Percentiles rank a stretch among this genome's conserved stretches.
phyloP scores from a whole-genome alignment of 768 basidiomycete species.

The Suillus bovinus region DNA sequence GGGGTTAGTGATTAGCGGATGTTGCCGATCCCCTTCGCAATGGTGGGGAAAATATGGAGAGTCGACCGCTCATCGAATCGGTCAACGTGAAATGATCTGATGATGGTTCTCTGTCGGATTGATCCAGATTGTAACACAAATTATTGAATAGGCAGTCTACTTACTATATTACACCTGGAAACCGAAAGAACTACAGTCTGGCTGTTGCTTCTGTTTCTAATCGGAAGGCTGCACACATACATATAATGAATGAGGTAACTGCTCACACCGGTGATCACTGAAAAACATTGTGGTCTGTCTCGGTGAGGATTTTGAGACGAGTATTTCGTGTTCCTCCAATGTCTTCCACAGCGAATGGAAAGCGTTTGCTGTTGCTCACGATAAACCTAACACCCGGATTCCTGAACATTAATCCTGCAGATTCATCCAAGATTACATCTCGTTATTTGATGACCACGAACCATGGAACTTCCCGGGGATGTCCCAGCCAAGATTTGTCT shows the following conservation, averaged over 20 bases:
- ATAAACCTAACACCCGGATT: not conserved
- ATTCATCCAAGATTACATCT: conserved; percentile 2
- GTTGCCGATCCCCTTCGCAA: not conserved
- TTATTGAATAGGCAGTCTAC: not conserved
- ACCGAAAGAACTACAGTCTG: not conserved
- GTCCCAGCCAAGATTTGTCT: not conserved
- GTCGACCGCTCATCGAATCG: not conserved
- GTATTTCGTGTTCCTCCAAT: conserved; percentile 3
- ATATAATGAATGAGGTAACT: not conserved
- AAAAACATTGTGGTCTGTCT: conserved; percentile 1
- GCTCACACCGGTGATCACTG: not conserved
- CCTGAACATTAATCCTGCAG: not conserved
- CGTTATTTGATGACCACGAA: not conserved
- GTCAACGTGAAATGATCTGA: not conserved
- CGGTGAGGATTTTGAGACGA: not conserved
- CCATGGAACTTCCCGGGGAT: conserved; percentile 2
- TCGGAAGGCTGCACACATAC: not conserved
- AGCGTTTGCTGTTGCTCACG: not conserved
- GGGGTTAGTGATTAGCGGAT: not conserved
- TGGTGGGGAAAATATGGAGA: not conserved
- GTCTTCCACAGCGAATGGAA: not conserved
- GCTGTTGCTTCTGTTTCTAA: not conserved
- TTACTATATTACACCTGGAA: not conserved
- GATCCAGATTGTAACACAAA: not conserved
- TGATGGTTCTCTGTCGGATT: not conserved